Conservation (phyloP, 176 grass and related monocot species). For the Poa annua region DNA sequence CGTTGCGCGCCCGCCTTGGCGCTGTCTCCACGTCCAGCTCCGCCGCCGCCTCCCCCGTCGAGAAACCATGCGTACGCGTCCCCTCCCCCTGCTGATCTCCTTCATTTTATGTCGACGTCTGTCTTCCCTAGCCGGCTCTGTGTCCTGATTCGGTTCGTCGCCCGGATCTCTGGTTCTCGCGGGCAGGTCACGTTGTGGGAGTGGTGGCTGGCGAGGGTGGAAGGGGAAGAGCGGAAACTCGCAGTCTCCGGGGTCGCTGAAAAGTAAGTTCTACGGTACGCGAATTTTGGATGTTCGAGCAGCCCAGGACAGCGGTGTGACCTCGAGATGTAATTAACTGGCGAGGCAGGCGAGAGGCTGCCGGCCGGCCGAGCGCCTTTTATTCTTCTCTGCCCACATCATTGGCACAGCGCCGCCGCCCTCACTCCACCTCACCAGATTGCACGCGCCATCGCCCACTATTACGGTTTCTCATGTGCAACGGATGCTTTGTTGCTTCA, state of each 20-base stretch:
- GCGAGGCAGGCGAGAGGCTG: no score
- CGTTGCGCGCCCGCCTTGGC: background rate
- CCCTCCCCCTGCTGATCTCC: background rate
- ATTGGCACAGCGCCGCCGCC: no score
- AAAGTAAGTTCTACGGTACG: conserved; percentile 16
- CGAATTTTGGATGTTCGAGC: background rate
- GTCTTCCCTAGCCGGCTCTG: background rate
- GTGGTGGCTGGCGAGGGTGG: conserved; percentile 46
- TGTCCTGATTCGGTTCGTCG: background rate
- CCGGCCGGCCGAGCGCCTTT: no score
- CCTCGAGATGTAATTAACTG: no score
- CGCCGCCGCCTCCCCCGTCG: background rate
- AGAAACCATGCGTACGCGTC: conserved; percentile 23
- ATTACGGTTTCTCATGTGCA: no score
- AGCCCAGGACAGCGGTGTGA: no score
- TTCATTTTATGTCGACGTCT: background rate
- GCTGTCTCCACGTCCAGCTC: background rate
- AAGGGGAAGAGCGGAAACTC: background rate
- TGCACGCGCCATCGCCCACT: no score
- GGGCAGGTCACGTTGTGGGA: conserved; percentile 26
- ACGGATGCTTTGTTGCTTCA: no score
- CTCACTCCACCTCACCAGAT: no score
- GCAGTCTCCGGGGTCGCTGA: background rate
- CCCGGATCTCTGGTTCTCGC: background rate
- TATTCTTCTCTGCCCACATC: no score